Evolutionary conservation across 2,329 filamentous ascomycete species (phyloP), one percentile per base, ranked within the genome.

Genomic region (Fusarium lyarnte): DNA sequence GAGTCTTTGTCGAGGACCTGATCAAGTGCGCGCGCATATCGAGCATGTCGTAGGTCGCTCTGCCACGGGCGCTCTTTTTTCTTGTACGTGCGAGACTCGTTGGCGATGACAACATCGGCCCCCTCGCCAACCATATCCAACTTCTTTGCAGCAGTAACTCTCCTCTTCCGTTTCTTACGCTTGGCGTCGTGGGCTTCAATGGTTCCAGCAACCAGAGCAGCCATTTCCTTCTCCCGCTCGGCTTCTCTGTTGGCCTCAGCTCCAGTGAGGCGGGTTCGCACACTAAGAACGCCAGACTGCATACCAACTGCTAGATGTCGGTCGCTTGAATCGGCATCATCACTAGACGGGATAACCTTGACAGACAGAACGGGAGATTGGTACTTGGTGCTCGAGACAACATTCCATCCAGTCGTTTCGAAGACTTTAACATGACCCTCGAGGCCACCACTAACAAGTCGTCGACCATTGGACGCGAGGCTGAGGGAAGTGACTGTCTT

Each of bases 381-480:
- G 82, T 98, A 99, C 83, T 98, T 99, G 68, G 93, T 90, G 57
- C 94, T 95, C 42, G 94, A 92, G n/a, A 98, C 95, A 12, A 98
- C 93, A 79, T 98, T 97, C 96, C 96, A 99, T 55, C 90, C 92
- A 2, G 91, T 91, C 2, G 95, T 98, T 83, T 98, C 95, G 78
- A 97, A 98, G 42, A 99, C 90, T 84, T 99, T 99, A 84, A 98
- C 91, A 82, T 98, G 96, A 14, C 96, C 97, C 81, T 99, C 96
- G 49, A 99, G 87, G 25, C 92, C 94, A 82, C 94, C 96, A 73
- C 92, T 95, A 59, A 99, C 89, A 63, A 99, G 87, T 55, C 96
- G 90, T 55, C 90, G 90, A 51, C 93, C 93, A 74, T 93, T 90
- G 47, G 94, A 95, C 12, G 94, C 95, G 38, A 97, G 85, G 57